A percentile compares a stretch with the other conserved stretches of the same genome.
These are phyloP conservation scores for Nitzschia putrida DNA, from an alignment of 108 stramenopile species.

Conservation along the genomic window DNA sequence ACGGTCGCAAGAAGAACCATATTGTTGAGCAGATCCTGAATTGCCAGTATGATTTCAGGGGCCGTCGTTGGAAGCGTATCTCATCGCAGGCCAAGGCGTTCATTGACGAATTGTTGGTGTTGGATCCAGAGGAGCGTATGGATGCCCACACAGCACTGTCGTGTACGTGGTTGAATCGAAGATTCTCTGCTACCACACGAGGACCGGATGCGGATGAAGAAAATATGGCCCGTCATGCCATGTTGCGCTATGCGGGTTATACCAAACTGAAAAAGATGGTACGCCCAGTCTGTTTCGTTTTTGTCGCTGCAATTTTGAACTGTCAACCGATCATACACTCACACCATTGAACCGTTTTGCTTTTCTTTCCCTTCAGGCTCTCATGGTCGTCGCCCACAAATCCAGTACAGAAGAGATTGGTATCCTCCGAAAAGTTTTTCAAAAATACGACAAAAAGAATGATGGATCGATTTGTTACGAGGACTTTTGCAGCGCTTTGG, in stretches of 20 bases:
- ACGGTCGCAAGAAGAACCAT: slow-evolving; percentile 48
- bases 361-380: slow-evolving; percentile 20
- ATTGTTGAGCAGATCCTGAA: slow-evolving; percentile 68
- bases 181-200: slow-evolving; percentile 44
- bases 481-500: slow-evolving; percentile 71
- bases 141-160: slow-evolving; percentile 37
- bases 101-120: slow-evolving; percentile 47
- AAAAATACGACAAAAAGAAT: slow-evolving; percentile 48
- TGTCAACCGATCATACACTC: background rate
- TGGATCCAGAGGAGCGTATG: slow-evolving; percentile 48
- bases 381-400: slow-evolving; percentile 76
- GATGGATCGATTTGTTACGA: slow-evolving; percentile 61
- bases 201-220: slow-evolving; percentile 42
- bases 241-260: slow-evolving; percentile 54
- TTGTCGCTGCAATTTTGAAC: background rate
- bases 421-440: slow-evolving; percentile 53
- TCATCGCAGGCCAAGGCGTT: slow-evolving; percentile 63
- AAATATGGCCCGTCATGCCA: slow-evolving; percentile 43
- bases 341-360: background rate
- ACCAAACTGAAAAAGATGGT: slow-evolving; percentile 61
- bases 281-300: background rate
- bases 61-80: slow-evolving; percentile 57
- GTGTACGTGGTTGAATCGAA: slow-evolving; percentile 32
- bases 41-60: slow-evolving; percentile 50
- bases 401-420: slow-evolving; percentile 65